These are phyloP conservation scores for Cajanus cajan DNA, from an alignment of 306 rosid species.

Conservation along the genomic window DNA sequence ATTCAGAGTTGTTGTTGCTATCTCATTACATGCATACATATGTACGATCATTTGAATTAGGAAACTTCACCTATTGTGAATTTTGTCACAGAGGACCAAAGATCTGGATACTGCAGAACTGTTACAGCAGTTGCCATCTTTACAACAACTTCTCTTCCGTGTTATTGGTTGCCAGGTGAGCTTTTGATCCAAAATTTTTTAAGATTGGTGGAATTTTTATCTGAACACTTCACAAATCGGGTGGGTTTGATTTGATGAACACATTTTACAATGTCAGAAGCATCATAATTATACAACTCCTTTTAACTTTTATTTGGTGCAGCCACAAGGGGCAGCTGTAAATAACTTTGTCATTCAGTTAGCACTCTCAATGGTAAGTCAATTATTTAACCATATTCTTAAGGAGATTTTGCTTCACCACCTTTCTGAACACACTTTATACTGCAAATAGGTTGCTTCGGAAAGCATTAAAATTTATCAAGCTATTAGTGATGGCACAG, in stretches of 20 bases:
- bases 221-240: background rate
- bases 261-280: conserved; percentile 2
- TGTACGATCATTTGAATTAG: background rate
- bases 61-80: conserved; percentile 23
- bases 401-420: conserved; percentile 13
- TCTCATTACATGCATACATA: background rate
- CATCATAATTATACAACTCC: conserved; percentile 1
- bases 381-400: conserved; percentile 26
- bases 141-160: conserved; percentile 90
- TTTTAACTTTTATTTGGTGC: conserved; percentile 36
- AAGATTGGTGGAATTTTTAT: conserved; percentile 10
- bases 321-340: conserved; percentile 97
- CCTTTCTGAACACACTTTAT: conserved; percentile 36
- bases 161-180: conserved; percentile 89
- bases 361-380: conserved; percentile 83
- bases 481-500: conserved; percentile 96
- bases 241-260: conserved; percentile 13
- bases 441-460: conserved; percentile 71
- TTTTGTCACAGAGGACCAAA: conserved; percentile 86
- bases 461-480: conserved; percentile 93
- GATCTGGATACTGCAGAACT: conserved; percentile 86
- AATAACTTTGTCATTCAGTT: conserved; percentile 84
- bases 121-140: conserved; percentile 92
- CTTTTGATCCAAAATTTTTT: conserved; percentile 11
- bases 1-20: background rate